Base-by-base conservation (phyloP, 1,139 yeast species). In the Ogataea hybrid region DNA sequence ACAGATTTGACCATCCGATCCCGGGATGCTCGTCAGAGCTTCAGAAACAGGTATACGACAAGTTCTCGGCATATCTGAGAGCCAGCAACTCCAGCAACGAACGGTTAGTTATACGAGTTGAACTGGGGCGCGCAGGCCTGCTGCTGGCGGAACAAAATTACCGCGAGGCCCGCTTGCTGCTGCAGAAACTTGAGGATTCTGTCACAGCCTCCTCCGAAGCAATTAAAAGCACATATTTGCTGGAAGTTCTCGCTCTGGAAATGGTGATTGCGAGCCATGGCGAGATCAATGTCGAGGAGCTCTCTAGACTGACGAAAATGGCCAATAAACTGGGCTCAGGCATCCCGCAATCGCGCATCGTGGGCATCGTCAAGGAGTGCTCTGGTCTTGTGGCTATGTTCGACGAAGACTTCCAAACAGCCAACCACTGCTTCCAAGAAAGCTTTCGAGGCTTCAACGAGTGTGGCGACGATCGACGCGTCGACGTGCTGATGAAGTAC, bases 361-460 rank as follows among this genome's bases (percentile, higher is more conserved):
- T 81, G 56, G 95, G 92, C 1, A 74, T 81, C 8, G 75, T 86
- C 27, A 71, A 79, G 46, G 92, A 85, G 57, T 81, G 88, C 54
- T 88, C 89, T 1, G 95, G 88, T 2, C 74, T 79, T 48, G 73
- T 85, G 52, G 75, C 77, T 44, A 79, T 84, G 71, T 70, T 75
- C 50, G 73, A 78, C 38, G 71, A 74, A 12, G 76, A 79, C 49
- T 86, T 75, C 69, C 79, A 75, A 35, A 63, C 64, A 39, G 88
- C 95, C 0, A 71, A 85, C 28, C 67, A 71, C 35, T 83, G 77
- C 47, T 82, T 84, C 53, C 84, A 82, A 56, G 88, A 82, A 52
- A 72, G 86, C 41, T 86, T 86, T 62, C 81, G 82, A 53, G 81
- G 76, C 50, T 85, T 79, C 59, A 94, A 86, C 59, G 95, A 85